Evolutionary conservation across 495 filamentous ascomycete genomes (phyloP).

Genomic region (Neurospora hispaniola): DNA sequence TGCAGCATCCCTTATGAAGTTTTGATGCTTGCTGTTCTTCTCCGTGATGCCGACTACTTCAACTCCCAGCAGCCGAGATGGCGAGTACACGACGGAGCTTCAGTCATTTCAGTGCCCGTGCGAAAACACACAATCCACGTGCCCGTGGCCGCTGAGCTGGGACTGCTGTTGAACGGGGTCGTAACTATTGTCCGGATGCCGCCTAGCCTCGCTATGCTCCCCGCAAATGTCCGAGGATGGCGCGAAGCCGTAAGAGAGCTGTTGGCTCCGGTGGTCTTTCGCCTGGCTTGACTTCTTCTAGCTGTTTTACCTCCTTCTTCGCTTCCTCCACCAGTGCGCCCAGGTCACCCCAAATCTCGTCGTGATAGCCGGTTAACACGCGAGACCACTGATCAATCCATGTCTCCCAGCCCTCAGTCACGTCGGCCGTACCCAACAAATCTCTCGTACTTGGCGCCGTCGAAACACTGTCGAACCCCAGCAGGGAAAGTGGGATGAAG

Average conservation of each 20-base stretch:
- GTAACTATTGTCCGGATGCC: background rate
- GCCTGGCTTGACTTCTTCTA: constrained; percentile 14
- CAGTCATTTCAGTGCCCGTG: background rate
- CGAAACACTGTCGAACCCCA: constrained; percentile 4
- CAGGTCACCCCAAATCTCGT: constrained; percentile 73
- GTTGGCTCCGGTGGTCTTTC: constrained; percentile 17
- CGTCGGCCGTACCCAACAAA: constrained; percentile 23
- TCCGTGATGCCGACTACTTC: background rate
- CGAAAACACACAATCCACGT: background rate
- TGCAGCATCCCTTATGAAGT: background rate
- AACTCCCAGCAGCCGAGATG: background rate
- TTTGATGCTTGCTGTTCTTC: background rate
- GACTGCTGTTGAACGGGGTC: background rate
- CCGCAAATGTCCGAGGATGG: constrained; percentile 25
- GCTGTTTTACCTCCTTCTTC: constrained; percentile 40
- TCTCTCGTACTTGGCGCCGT: constrained; percentile 7
- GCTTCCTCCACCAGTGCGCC: constrained; percentile 51
- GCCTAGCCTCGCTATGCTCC: background rate
- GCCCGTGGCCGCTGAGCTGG: background rate
- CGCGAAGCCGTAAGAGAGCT: constrained; percentile 19
- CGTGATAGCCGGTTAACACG: constrained; percentile 56
- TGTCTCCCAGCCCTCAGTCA: constrained; percentile 31
- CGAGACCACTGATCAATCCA: constrained; percentile 49
- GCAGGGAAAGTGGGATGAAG: constrained; percentile 23
- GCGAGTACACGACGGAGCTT: background rate